phyloP scores from a whole-genome alignment of 1,139 yeast genomes.

The Diutina siamensis region DNA sequence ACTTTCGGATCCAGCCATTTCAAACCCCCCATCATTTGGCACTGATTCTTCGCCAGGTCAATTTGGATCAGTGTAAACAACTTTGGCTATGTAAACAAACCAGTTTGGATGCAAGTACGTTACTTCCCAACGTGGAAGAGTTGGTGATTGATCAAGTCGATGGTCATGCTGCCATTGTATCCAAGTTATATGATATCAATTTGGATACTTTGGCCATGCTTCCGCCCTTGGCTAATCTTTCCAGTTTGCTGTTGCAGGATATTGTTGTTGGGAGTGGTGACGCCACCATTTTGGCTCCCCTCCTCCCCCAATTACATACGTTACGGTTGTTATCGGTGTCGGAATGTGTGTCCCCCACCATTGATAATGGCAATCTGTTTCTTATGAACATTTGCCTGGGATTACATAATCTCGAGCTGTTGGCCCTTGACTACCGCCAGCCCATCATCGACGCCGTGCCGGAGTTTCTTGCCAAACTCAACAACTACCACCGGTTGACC shows the following conservation, averaged over 20 bases:
- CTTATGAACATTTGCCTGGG: background rate
- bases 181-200: background rate
- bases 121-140: constrained; percentile 1
- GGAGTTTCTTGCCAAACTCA: background rate
- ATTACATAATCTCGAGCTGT: background rate
- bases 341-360: background rate
- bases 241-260: background rate
- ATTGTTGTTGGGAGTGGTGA: background rate
- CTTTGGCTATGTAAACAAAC: background rate
- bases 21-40: background rate
- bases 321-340: background rate
- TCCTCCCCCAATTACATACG: background rate
- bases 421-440: constrained; percentile 3
- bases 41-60: background rate
- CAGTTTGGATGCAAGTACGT: background rate
- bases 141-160: background rate
- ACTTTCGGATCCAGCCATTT: background rate
- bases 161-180: background rate
- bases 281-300: background rate
- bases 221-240: background rate
- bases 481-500: background rate
- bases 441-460: constrained; percentile 2
- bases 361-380: background rate
- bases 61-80: background rate
- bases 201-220: constrained; percentile 2